Evolutionary conservation across 1,139 yeast species (phyloP), one percentile per base, ranked within the genome.

Genomic region (Zygoascus sp.): DNA sequence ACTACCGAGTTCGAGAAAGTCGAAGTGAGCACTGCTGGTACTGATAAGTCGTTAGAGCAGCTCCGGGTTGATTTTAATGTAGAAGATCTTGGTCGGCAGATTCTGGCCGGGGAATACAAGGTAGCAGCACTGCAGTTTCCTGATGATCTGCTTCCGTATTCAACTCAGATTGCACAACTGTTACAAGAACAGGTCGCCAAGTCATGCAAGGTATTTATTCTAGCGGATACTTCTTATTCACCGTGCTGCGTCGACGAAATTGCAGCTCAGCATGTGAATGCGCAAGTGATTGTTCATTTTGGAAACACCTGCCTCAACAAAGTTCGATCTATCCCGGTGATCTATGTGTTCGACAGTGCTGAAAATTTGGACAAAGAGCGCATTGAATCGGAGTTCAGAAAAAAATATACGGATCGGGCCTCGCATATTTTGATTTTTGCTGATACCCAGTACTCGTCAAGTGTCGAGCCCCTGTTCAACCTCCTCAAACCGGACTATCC

Each of bases 161-260:
- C 97, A 1, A 80, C 94, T 0, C 74, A 80, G 15, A 78, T 90
- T 0, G 79, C 80, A 0, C 79, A 51, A 74, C 49, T 68, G 64
- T 50, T 67, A 76, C 44, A 82, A 73, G 55, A 63, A 57, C 8
- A 59, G 19, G 53, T 58, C 21, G 48, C 43, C 8, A 30, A 23
- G 13, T 36, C 40, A 7, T 27, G 38, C 11, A 62, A 45, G 48
- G 60, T 65, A 40, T 60, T 57, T 54, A 56, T 72, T 13, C 68
- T 92, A 36, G 99, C 97, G 0, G 99, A 94, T 60, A 90, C 98
- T 0, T 88, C 97, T 0, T 94, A 92, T 59, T 87, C 96, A 20
- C 76, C 96, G 0, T 92, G 98, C 64, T 92, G 99, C 68, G 85
- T 92, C 13, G 99, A 92, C 64, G 97, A 89, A 60, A 95, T 92